Conservation (phyloP, 179 eudicot genomes). For the Vitellaria paradoxa region DNA sequence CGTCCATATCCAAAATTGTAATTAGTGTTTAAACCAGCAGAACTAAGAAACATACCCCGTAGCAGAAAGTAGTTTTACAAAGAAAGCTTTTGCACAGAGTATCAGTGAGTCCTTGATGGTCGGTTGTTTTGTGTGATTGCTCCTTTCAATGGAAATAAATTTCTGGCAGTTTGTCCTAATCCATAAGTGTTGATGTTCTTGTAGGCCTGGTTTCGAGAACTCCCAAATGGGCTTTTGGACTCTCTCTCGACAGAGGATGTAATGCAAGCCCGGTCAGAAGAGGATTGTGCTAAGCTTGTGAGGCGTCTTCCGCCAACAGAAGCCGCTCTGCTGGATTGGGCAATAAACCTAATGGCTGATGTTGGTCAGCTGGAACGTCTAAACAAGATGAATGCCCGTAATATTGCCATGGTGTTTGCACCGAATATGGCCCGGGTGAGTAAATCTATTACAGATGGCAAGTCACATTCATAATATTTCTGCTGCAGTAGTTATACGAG, state of each 20-base stretch:
- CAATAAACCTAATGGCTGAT: conserved; percentile 94
- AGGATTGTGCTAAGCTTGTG: conserved; percentile 71
- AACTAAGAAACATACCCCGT: too few relatives aligned
- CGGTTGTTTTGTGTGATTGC: too few relatives aligned
- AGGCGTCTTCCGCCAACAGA: conserved; percentile 84
- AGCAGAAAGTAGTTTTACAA: too few relatives aligned
- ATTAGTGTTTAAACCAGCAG: too few relatives aligned
- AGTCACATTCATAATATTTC: too few relatives aligned
- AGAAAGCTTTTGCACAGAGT: too few relatives aligned
- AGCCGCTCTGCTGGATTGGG: conserved; percentile 88
- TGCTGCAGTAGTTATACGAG: not conserved
- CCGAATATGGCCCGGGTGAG: conserved; percentile 97
- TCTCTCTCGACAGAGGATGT: conserved; percentile 73
- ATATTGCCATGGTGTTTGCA: conserved; percentile 93
- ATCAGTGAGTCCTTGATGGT: too few relatives aligned
- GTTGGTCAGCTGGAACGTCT: conserved; percentile 65
- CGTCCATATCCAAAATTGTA: too few relatives aligned
- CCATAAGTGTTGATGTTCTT: not conserved
- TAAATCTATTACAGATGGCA: too few relatives aligned
- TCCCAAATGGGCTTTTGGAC: conserved; percentile 81
- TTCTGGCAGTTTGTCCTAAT: not conserved
- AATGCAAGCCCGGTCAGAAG: conserved; percentile 83
- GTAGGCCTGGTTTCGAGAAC: conserved; percentile 98
- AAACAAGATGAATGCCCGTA: conserved; percentile 93
- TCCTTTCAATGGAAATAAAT: too few relatives aligned